Base-by-base conservation (phyloP, 306 rosid genomes). In the Arachis stenosperma region DNA sequence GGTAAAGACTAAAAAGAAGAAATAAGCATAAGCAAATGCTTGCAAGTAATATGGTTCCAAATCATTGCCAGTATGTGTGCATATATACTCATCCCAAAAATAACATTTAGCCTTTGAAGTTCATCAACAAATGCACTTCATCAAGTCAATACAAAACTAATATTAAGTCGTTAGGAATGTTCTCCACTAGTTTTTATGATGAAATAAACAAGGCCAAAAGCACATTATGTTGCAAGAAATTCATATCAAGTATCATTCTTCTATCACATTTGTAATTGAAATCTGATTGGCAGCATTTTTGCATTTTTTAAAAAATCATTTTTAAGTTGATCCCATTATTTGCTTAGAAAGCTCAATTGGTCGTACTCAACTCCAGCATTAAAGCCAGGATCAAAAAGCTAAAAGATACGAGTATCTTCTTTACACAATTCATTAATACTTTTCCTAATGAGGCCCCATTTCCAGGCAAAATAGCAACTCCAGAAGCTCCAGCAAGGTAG, bases 141-240 rank as follows among this genome's bases (percentile, higher is more conserved):
- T 22, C 1, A 22, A 22, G 27, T 22, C 27, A 22, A 22, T 22
- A 22, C 27, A 22, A 22, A 22, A 22, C 27, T 0, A 22, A 22
- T 22, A 22, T 22, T 22, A 22, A 22, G 27, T 88, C 87, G 10
- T 17, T 62, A 47, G 9, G 48, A 11, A 71, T 37, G 53, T 58
- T 70, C 33, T 71, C 50, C 61, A 37, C 15, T 11, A 41, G 39
- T 36, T 59, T 43, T 53, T 15, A 12, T 54, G 53, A 36, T 44
- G 5, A 41, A 70, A 51, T 11, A 70, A 46, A 17, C 47, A 22
- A 52, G 14, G 66, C 65, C 69, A 77, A 61, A 76, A 52, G 55
- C 75, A 41, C 8, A 51, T 7, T 77, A 47, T 22, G 27, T 22
- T n/a, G 29, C 37, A 14, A 42, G 60, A 64, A 51, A 61, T 42